phyloP scores from a whole-genome alignment of 192 early-diverging fungal species.

The Umbelopsis sp. region DNA sequence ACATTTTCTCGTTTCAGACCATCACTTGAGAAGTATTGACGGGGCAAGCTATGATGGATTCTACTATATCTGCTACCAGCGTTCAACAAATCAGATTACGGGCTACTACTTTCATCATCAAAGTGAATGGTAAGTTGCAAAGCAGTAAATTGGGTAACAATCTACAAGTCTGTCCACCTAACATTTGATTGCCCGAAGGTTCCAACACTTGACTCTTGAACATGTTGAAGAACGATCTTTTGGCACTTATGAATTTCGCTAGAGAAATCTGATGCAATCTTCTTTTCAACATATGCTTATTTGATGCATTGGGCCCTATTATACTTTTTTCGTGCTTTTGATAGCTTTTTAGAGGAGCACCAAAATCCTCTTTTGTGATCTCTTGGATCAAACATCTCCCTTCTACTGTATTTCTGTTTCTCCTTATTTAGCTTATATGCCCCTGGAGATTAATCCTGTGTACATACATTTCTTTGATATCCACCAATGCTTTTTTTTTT shows the following conservation, averaged over 20 bases:
- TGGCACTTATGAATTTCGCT: conserved; percentile 53
- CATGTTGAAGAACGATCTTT: conserved; percentile 46
- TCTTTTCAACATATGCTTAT: background rate
- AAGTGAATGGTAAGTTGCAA: conserved; percentile 50
- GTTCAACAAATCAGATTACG: conserved; percentile 57
- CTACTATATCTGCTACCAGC: conserved; percentile 81
- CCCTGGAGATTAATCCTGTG: background rate
- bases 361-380: background rate
- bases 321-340: background rate
- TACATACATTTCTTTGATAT: background rate
- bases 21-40: conserved; percentile 68
- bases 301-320: background rate
- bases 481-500: background rate
- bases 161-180: background rate
- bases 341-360: background rate
- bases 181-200: conserved; percentile 29
- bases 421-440: background rate
- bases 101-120: conserved; percentile 67
- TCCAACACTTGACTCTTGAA: conserved; percentile 46
- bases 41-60: conserved; percentile 92
- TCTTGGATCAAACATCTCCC: background rate
- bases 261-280: conserved; percentile 2
- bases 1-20: conserved; percentile 89
- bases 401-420: background rate
- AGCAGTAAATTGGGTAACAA: background rate